Base-by-base conservation (phyloP, 2,329 filamentous ascomycete genomes). In the Elsinoe necatrix region DNA sequence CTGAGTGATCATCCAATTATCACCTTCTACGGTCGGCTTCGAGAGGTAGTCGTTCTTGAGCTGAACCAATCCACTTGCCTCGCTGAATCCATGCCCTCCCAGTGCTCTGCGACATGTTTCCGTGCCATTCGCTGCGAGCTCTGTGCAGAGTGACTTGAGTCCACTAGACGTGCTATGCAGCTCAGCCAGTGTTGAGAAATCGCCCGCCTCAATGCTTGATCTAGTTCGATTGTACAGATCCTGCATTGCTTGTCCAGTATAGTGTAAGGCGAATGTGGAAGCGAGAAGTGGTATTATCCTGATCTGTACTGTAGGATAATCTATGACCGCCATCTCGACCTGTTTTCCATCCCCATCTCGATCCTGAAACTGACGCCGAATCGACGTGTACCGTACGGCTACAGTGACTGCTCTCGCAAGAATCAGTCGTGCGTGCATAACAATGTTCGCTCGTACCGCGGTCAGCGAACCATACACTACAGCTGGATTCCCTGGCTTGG, bases 1-100 rank as follows among this genome's bases (percentile, higher is more conserved):
- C 58, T 80, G 77, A 0, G 75, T 79, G 39, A 80, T 79, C 77
- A 80, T 80, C 75, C 76, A 79, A 57, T 80, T 80, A 62, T 80
- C 77, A 1, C 78, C 77, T 60, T 80, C 77, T 1, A 80, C 78
- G 0, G 77, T 80, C 0, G 76, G 76, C 63, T 80, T 80, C 2
- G 76, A 74, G 4, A 78, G 67, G 54, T 78, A 78, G 57, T 77
- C 75, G 12, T 72, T 70, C 61, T 79, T 78, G 35, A 79, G 66
- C 27, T 77, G 75, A 9, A 80, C 74, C 29, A 79, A 71, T 1
- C 77, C 77, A 62, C 75, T 79, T 1, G 73, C 75, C 16, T 75
- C 76, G 3, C 77, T 75, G 60, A 78, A 80, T 0, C 77, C 77
- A 63, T 80, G 77, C 0, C 77, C 77, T 16, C 78, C 78, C 71